phyloP scores from a whole-genome alignment of 139 green algal species.

The Chlorella sp. region DNA sequence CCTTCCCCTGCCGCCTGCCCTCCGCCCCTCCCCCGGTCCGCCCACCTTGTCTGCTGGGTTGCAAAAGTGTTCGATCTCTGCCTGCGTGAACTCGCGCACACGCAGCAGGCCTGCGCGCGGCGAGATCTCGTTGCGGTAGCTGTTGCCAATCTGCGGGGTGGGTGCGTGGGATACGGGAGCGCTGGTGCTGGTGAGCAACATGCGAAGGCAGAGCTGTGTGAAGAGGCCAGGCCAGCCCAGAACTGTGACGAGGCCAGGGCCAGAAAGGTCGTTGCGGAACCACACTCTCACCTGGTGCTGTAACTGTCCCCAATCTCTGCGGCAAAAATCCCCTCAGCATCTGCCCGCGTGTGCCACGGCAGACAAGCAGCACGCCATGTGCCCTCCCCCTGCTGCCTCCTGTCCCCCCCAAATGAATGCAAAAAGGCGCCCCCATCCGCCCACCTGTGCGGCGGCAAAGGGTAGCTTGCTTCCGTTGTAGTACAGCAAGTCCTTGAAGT shows the following conservation, averaged over 20 bases:
- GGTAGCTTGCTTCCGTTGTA: constrained; percentile 98
- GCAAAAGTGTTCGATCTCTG: constrained; percentile 99
- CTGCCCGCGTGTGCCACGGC: too few species aligned
- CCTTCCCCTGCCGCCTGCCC: neutral
- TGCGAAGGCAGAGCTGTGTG: too few species aligned
- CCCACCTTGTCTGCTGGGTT: constrained; percentile 90
- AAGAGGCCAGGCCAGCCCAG: too few species aligned
- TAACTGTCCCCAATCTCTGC: neutral
- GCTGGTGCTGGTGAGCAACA: too few species aligned
- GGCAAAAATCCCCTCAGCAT: neutral
- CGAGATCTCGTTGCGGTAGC: constrained; percentile 97
- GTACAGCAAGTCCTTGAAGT: constrained; percentile 97
- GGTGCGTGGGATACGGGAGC: too few species aligned
- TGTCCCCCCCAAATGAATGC: too few species aligned
- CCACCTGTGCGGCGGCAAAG: constrained; percentile 93
- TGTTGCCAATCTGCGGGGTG: constrained; percentile 85
- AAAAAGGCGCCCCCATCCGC: neutral
- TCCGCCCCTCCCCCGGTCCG: neutral
- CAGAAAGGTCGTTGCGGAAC: neutral
- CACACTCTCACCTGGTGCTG: neutral
- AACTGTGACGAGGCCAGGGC: neutral
- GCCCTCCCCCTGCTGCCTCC: too few species aligned
- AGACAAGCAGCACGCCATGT: too few species aligned
- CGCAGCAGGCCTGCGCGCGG: constrained; percentile 93
- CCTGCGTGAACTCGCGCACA: constrained; percentile 98